Evolutionary conservation across 169 alveolate genomes (phyloP), one percentile per base, ranked within the genome.

Genomic region (Theileria parva): DNA sequence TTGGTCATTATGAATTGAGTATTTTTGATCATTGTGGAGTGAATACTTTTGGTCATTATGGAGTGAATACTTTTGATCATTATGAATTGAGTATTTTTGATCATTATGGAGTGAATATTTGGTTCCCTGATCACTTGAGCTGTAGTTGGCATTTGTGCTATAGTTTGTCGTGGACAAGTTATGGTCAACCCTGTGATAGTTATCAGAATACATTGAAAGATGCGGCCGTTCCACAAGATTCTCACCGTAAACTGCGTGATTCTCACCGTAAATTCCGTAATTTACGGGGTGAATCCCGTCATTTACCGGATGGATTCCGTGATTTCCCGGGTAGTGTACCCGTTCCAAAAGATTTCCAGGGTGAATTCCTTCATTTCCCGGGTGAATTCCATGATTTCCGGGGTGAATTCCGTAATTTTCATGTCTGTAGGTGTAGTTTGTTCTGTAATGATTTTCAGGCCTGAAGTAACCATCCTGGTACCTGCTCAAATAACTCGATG

Each of bases 391-490:
- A 44, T 44, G 53, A 44, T 32, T 32, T 32, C 5, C 37, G 5
- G 37, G 37, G 5, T 32, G 37, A 32, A 32, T 32, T 32, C 1
- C 8, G 37, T 11, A 8, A 13, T 44, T 44, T 44, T 13, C 53
- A 44, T 44, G 53, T 21, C 71, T 63, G 51, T 63, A 63, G 11
- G 19, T 21, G 11, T 27, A 21, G 32, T 63, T 23, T 63, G 23
- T 2, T 27, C 25, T 15, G 48, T n/a, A 21, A 12, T n/a, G 21
- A 8, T 63, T 30, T 23, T 63, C 39, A 2, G 71, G 32, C 19
- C 71, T 63, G 0, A 13, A 19, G 71, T 63, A 63, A 15, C 71
- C 71, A 21, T 63, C 71, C 25, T 15, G 71, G 15, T 28, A 17
- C 7, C 39, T 15, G 25, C 21, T 63, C 17, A n/a, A 23, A 39